These are phyloP conservation scores for Phaeosphaeriaceae sp. DNA, from an alignment of 2,329 filamentous ascomycete genomes.

Conservation along the genomic window DNA sequence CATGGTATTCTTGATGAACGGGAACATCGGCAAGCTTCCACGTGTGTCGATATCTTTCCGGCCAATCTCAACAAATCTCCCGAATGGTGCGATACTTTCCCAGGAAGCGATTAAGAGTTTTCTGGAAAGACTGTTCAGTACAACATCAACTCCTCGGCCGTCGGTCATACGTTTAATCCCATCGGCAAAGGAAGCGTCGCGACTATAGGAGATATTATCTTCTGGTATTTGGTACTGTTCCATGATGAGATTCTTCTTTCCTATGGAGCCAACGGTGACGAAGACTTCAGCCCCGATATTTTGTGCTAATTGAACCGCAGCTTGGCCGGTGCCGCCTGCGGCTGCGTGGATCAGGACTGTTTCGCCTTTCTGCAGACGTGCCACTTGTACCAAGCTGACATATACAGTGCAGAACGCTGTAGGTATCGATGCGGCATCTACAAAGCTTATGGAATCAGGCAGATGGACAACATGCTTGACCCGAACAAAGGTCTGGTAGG, in stretches of 20 bases:
- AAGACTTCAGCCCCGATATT: slow-evolving; percentile 10
- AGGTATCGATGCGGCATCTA: not conserved
- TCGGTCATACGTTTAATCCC: slow-evolving; percentile 18
- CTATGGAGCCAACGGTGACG: slow-evolving; percentile 22
- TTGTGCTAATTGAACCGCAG: not conserved
- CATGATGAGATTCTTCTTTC: slow-evolving; percentile 19
- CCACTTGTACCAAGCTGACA: not conserved
- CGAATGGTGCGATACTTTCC: slow-evolving; percentile 27
- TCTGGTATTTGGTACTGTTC: slow-evolving; percentile 17
- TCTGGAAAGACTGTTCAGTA: slow-evolving; percentile 39
- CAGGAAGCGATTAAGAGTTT: slow-evolving; percentile 25
- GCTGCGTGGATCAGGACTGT: not conserved
- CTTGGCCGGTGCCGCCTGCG: not conserved
- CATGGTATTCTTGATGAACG: slow-evolving; percentile 12
- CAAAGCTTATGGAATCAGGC: not conserved
- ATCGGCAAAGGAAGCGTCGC: slow-evolving; percentile 15
- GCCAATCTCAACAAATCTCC: slow-evolving; percentile 38
- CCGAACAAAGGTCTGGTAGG: too few species aligned
- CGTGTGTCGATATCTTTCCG: slow-evolving; percentile 12
- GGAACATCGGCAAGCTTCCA: slow-evolving; percentile 17
- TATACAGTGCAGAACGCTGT: not conserved
- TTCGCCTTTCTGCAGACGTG: not conserved
- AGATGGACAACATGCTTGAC: not conserved
- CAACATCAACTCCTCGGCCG: slow-evolving; percentile 39
- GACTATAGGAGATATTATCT: slow-evolving; percentile 36